Base-by-base conservation (phyloP, 208 protist species). In the Wallacemonas sp. region DNA sequence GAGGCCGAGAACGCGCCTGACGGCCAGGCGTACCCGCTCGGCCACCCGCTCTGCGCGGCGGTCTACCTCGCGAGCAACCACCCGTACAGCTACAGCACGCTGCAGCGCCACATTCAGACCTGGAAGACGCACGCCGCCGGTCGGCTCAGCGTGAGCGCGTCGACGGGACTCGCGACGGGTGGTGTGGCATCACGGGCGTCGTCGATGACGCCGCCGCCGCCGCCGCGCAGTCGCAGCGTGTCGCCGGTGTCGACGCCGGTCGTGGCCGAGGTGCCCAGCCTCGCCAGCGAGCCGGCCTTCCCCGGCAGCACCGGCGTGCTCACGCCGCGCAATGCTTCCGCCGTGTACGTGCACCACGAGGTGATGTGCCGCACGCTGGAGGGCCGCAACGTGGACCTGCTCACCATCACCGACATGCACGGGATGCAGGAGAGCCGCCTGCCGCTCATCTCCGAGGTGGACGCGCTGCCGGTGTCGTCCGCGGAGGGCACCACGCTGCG, bases 31-130 rank as follows among this genome's bases (percentile, higher is more conserved):
- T 76, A 81, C 20, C 77, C 81, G 3, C 61, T 85, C 29, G 87
- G 87, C 10, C 74, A 85, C 11, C 84, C 73, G 1, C 67, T 84
- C 44, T 81, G 77, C 52, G 62, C 70, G 14, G 79, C 86, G 14
- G 87, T 90, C 1, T 96, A 91, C 81, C 89, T 98, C 61, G 93
- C 93, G 12, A 97, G 92, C 73, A 96, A 93, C 52, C 92, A 96
- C 69, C 95, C 95, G 1, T 97, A 98, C 77, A 77, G 86, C 5
- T 97, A 93, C 75, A 64, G 46, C 18, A 84, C 79, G 8, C 67
- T 95, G 57, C 81, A 93, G 65, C 72, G 83, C 33, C 77, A 91
- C 54, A 67, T 95, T 45, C 22, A 55, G 11, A 55, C 54, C n/a
- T 95, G 90, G 89, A 77, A 85, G 66, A 62, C 65, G 25, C 29